Conservation (phyloP, 169 alveolate species). For the Pseudocohnilembus persalinus region DNA sequence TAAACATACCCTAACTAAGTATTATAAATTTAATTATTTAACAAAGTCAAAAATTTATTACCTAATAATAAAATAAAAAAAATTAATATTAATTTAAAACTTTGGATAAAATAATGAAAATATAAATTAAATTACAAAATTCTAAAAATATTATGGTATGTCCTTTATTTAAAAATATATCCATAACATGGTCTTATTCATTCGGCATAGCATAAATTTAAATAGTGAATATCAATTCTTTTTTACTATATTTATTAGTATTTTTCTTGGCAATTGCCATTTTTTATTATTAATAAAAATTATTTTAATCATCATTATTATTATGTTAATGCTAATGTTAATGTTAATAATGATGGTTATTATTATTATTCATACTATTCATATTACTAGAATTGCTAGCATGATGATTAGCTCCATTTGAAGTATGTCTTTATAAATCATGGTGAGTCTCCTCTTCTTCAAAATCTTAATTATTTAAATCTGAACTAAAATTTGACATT, state of each 20-base stretch:
- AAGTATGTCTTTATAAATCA: too few relatives aligned
- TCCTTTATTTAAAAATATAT: slow-evolving; percentile 20
- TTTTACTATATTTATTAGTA: slow-evolving; percentile 7
- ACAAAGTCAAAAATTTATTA: not conserved
- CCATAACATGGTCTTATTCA: slow-evolving; percentile 4
- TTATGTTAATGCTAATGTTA: not conserved
- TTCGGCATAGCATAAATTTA: slow-evolving; percentile 26
- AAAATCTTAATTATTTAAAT: not conserved
- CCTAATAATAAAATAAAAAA: not conserved
- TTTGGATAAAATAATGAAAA: too few relatives aligned
- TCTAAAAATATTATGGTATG: slow-evolving; percentile 19
- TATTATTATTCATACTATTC: not conserved
- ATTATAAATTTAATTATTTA: too few relatives aligned
- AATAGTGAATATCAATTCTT: slow-evolving; percentile 13
- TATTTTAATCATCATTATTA: not conserved
- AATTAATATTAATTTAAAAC: not conserved
- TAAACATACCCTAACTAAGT: too few relatives aligned
- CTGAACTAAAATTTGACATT: not conserved
- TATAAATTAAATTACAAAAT: slow-evolving; percentile 5
- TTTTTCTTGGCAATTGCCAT: not conserved
- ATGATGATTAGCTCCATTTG: not conserved
- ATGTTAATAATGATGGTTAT: not conserved
- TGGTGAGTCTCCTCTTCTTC: not conserved
- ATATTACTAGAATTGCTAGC: not conserved
- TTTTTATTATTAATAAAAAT: not conserved